A percentile compares a stretch with the other conserved stretches of the same genome.
These are phyloP conservation scores for Vitis hybrid DNA, from an alignment of 177 flowering plant genomes.

Conservation along the genomic window DNA sequence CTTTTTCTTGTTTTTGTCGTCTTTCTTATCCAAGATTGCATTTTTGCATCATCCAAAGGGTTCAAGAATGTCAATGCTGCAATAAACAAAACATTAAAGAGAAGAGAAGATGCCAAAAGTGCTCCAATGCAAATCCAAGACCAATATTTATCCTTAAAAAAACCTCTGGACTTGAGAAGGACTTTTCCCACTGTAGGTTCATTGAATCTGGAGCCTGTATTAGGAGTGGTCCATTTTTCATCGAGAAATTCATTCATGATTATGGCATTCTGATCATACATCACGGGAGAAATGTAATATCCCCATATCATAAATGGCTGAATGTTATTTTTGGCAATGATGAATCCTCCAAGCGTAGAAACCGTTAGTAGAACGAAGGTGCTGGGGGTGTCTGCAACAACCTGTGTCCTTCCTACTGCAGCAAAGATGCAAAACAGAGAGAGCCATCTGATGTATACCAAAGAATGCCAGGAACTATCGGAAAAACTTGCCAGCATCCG, in stretches of 20 bases:
- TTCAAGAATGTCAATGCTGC: conserved; percentile 46
- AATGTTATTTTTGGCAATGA: conserved; percentile 71
- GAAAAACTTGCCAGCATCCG: conserved; percentile 61
- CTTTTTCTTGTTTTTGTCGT: conserved; percentile 19
- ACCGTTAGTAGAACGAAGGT: conserved; percentile 64
- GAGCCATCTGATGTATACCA: conserved; percentile 78
- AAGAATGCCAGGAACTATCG: conserved; percentile 74
- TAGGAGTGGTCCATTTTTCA: conserved; percentile 61
- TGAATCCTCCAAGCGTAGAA: conserved; percentile 82
- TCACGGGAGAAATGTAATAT: conserved; percentile 78
- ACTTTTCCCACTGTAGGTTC: conserved; percentile 50
- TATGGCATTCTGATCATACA: conserved; percentile 79
- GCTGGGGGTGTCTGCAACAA: conserved; percentile 68
- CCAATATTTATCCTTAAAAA: conserved; percentile 36
- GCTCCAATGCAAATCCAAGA: conserved; percentile 61
- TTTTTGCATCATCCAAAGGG: conserved; percentile 35
- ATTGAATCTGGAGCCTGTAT: conserved; percentile 26
- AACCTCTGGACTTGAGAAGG: conserved; percentile 45
- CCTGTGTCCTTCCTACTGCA: conserved; percentile 72
- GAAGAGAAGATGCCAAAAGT: conserved; percentile 43
- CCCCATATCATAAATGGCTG: conserved; percentile 86
- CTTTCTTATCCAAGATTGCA: conserved; percentile 24
- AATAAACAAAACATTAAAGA: conserved; percentile 51
- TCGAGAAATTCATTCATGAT: conserved; percentile 88
- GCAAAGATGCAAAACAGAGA: conserved; percentile 85